phyloP scores from a whole-genome alignment of 768 basidiomycete species.

The Lentinula aciculospora region DNA sequence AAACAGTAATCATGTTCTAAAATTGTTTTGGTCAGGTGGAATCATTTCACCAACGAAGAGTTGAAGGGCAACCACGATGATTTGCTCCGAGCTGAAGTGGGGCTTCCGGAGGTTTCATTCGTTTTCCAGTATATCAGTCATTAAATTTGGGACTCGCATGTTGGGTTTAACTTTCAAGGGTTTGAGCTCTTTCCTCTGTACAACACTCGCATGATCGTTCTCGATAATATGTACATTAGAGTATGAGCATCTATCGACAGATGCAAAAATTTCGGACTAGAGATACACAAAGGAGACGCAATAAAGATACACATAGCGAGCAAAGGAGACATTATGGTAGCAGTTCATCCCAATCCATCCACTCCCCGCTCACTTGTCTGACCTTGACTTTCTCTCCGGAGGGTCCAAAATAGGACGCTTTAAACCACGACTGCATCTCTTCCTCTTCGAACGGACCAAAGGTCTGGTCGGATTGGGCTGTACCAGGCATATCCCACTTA shows the following conservation, averaged over 20 bases:
- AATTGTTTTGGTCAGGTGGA: conserved; percentile 64
- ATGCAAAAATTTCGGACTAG: neutral
- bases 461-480: conserved; percentile 39
- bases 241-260: neutral
- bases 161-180: neutral
- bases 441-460: conserved; percentile 82
- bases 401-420: conserved; percentile 76
- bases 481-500: conserved; percentile 62
- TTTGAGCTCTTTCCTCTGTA: neutral
- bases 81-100: conserved; percentile 85
- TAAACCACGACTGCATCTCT: conserved; percentile 76
- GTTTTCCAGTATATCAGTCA: conserved; percentile 97
- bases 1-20: neutral
- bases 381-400: conserved; percentile 76
- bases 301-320: conserved; percentile 6
- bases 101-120: conserved; percentile 80
- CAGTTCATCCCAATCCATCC: conserved; percentile 69
- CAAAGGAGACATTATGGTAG: conserved; percentile 28
- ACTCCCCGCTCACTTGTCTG: conserved; percentile 60
- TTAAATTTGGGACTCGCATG: conserved; percentile 23
- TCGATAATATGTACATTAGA: neutral
- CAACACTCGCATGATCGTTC: conserved; percentile 2
- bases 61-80: conserved; percentile 93
- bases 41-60: conserved; percentile 89
- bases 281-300: conserved; percentile 11